Evolutionary conservation across 345 rosid species (phyloP).

Genomic region (Citrus sp.): DNA sequence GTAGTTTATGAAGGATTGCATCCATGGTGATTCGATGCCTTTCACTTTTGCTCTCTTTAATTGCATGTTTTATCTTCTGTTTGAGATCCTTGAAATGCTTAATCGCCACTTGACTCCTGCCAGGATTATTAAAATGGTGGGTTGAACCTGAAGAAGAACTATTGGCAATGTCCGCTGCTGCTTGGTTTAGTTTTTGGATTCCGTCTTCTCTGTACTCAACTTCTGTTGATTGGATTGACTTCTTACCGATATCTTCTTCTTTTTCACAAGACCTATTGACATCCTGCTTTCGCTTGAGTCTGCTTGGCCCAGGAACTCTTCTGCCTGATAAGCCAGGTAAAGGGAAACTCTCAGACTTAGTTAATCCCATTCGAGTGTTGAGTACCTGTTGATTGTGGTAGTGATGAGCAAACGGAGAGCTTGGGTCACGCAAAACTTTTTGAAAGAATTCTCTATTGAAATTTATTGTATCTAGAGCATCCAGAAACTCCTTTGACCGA

Average conservation of each 20-base stretch:
- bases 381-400: slow-evolving; percentile 38
- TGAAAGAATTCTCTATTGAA: slow-evolving; percentile 50
- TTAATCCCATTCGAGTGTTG: slow-evolving; percentile 26
- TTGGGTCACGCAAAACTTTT: slow-evolving; percentile 47
- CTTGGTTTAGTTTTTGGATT: slow-evolving; percentile 24
- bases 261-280: not conserved
- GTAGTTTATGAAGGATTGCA: slow-evolving; percentile 76
- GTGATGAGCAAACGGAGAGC: slow-evolving; percentile 48
- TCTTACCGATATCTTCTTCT: slow-evolving; percentile 12
- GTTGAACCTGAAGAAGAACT: slow-evolving; percentile 31
- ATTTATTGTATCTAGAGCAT: slow-evolving; percentile 50
- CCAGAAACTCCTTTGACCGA: slow-evolving; percentile 40
- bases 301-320: slow-evolving; percentile 13
- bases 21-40: slow-evolving; percentile 73
- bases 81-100: slow-evolving; percentile 66
- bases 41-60: slow-evolving; percentile 57
- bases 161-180: slow-evolving; percentile 20
- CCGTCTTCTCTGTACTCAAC: slow-evolving; percentile 33
- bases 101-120: slow-evolving; percentile 39
- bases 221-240: slow-evolving; percentile 28
- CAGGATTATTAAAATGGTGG: slow-evolving; percentile 26
- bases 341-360: slow-evolving; percentile 50
- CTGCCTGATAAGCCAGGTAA: slow-evolving; percentile 18
- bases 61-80: slow-evolving; percentile 62
- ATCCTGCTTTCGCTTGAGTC: slow-evolving; percentile 8